Base-by-base conservation (phyloP, 352 stramenopile genomes). In the Phytophthora sansomeana region DNA sequence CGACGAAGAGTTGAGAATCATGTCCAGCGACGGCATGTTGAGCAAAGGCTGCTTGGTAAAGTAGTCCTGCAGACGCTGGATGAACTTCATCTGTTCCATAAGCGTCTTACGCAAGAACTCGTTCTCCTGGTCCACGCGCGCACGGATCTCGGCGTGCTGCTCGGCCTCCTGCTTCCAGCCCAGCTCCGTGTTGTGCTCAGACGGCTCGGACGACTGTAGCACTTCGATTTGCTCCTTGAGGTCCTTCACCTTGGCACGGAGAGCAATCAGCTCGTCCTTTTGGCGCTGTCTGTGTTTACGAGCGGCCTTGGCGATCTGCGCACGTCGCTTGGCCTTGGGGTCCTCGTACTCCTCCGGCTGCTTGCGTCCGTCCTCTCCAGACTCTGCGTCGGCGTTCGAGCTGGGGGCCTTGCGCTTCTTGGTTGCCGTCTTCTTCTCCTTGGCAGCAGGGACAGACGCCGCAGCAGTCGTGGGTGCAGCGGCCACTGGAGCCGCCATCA, bases 51-150 rank as follows among this genome's bases (percentile, higher is more conserved):
- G 88, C 78, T 96, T 96, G 38, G 86, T 94, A 63, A 96, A 96
- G 69, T 96, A 96, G 69, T 96, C 88, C 72, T 96, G 88, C 29
- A 96, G 77, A 21, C 86, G 78, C 75, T 96, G 88, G 52, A 96
- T 96, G 52, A 96, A 96, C 76, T 96, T 96, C 88, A 96, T 96
- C 81, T 96, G 88, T 61, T 96, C 88, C 86, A 95, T 96, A 17
- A 96, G 61, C 48, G 88, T 96, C 70, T 94, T 94, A 48, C 88
- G 83, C 55, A 96, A 50, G 50, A 96, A 96, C 67, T 96, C 88
- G 63, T 96, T 96, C 65, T 96, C 88, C 71, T 96, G 86, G 67
- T 96, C 88, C 30, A 96, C 88, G 33, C 88, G 88, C 14, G 88
- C 88, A 21, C 88, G 88, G 47, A 96, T 94, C 57, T 96, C 87